phyloP scores from a whole-genome alignment of 441 rosid species.

The Isatis lusitanica region DNA sequence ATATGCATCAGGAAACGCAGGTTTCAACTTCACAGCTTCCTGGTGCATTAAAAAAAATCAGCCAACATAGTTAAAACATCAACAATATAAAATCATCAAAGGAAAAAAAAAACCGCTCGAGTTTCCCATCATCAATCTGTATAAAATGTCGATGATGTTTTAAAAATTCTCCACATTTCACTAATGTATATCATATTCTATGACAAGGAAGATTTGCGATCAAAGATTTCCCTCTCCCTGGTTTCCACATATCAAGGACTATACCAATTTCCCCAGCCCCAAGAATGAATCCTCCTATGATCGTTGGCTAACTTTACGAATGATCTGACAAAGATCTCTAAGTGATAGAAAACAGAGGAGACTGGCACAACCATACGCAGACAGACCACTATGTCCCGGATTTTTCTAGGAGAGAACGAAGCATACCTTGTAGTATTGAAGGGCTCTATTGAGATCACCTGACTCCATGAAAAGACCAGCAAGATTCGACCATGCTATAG shows the following conservation, averaged over 20 bases:
- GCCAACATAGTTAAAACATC: background rate
- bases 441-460: slow-evolving; percentile 92
- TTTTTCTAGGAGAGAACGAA: slow-evolving; percentile 16
- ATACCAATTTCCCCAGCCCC: background rate
- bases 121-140: background rate
- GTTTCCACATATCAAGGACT: background rate
- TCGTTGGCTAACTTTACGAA: background rate
- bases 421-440: slow-evolving; percentile 91
- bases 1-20: slow-evolving; percentile 93
- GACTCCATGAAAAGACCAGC: slow-evolving; percentile 99
- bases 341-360: slow-evolving; percentile 2
- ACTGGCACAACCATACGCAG: background rate
- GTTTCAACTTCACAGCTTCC: slow-evolving; percentile 97
- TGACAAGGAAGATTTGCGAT: background rate
- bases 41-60: slow-evolving; percentile 39
- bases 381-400: background rate
- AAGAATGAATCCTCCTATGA: background rate
- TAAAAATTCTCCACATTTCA: background rate
- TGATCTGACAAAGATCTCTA: background rate
- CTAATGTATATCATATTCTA: background rate
- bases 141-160: background rate
- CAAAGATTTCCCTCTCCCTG: background rate
- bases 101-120: background rate
- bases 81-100: background rate
- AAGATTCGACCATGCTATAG: slow-evolving; percentile 99